These are phyloP conservation scores for Xylariaceae sp. DNA, from an alignment of 2,329 filamentous ascomycete genomes.

Conservation along the genomic window DNA sequence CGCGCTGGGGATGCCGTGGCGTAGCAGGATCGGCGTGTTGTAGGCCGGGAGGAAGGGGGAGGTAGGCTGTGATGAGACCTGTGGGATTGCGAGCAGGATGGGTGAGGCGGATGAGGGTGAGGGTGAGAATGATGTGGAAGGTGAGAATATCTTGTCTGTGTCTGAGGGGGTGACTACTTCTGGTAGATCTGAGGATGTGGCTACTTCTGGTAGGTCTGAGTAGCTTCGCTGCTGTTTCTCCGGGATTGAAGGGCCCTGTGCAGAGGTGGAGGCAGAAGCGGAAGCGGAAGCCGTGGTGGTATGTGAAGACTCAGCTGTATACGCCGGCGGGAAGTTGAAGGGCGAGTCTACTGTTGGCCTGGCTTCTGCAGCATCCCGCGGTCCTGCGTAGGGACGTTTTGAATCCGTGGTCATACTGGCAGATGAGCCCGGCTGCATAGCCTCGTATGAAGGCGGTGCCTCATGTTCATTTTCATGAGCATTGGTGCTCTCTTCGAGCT, in stretches of 20 bases:
- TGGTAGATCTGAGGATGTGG: neutral
- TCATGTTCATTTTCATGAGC: constrained; percentile 18
- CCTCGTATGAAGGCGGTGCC: constrained; percentile 31
- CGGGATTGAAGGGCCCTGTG: constrained; percentile 8
- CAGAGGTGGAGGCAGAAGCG: neutral
- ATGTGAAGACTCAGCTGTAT: neutral
- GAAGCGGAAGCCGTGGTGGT: neutral
- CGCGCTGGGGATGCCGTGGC: constrained; percentile 39
- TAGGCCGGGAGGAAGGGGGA: constrained; percentile 50
- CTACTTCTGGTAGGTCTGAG: constrained; percentile 2
- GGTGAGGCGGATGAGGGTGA: neutral
- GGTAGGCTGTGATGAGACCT: constrained; percentile 36
- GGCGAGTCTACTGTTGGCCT: constrained; percentile 44
- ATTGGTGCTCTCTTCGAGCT: neutral
- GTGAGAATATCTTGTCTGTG: constrained; percentile 8
- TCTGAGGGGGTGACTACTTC: constrained; percentile 45
- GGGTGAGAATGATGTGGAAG: neutral
- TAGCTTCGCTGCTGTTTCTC: constrained; percentile 8
- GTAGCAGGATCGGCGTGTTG: constrained; percentile 45
- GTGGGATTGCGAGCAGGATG: constrained; percentile 19
- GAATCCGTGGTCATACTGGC: neutral
- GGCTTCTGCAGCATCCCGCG: constrained; percentile 6
- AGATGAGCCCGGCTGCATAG: constrained; percentile 8
- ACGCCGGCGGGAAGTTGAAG: constrained; percentile 47
- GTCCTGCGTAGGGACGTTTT: neutral